phyloP scores from a whole-genome alignment of 495 filamentous ascomycete species.

The Chaetomium fimeti region DNA sequence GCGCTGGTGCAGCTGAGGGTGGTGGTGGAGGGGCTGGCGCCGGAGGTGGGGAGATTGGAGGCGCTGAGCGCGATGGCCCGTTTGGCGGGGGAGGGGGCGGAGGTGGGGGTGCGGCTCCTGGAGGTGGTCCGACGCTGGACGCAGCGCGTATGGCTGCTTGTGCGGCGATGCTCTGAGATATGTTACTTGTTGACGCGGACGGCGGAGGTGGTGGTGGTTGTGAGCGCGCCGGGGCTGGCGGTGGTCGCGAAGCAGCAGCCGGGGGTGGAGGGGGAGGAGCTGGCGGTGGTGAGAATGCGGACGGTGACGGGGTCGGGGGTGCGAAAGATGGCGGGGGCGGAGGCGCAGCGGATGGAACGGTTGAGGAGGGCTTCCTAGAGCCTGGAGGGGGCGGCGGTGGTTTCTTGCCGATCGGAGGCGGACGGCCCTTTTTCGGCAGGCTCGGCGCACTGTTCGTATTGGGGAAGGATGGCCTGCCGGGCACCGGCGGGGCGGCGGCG shows the following conservation, averaged over 20 bases:
- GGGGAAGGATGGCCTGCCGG: slow-evolving; percentile 48
- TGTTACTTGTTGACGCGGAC: slow-evolving; percentile 31
- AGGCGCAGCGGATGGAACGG: slow-evolving; percentile 48
- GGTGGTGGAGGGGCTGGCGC: slow-evolving; percentile 38
- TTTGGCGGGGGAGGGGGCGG: slow-evolving; percentile 29
- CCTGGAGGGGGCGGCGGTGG: slow-evolving; percentile 69
- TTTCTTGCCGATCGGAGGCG: slow-evolving; percentile 62
- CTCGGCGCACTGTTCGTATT: slow-evolving; percentile 40
- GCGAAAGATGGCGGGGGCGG: slow-evolving; percentile 48
- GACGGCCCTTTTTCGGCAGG: slow-evolving; percentile 42
- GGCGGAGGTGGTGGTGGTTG: slow-evolving; percentile 36
- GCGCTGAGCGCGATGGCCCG: slow-evolving; percentile 36
- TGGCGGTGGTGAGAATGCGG: slow-evolving; percentile 49
- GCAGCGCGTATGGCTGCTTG: slow-evolving; percentile 53
- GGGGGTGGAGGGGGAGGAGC: slow-evolving; percentile 53
- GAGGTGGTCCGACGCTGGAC: slow-evolving; percentile 42
- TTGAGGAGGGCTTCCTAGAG: slow-evolving; percentile 63
- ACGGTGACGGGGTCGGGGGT: slow-evolving; percentile 46
- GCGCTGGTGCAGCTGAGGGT: slow-evolving; percentile 30
- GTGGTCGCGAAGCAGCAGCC: slow-evolving; percentile 53
- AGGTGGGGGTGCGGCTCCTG: slow-evolving; percentile 48
- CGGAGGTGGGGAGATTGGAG: slow-evolving; percentile 37
- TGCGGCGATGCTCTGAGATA: slow-evolving; percentile 47
- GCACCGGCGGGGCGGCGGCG: slow-evolving; percentile 58
- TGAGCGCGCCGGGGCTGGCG: slow-evolving; percentile 50